Conservation (phyloP, 2,329 filamentous ascomycete species). For the Aspergillus sergii region DNA sequence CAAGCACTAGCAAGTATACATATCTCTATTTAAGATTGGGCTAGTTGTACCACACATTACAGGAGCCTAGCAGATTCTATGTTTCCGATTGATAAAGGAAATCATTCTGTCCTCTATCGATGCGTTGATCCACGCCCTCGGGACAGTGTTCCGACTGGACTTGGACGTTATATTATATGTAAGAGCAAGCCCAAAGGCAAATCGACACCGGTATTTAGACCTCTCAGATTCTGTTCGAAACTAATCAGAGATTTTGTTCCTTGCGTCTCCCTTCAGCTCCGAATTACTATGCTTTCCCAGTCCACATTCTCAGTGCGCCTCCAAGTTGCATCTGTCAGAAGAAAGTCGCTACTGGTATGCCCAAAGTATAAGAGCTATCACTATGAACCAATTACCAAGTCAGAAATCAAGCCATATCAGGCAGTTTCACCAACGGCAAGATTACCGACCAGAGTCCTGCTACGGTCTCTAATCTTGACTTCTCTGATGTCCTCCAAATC, state of each 20-base stretch:
- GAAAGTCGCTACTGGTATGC: neutral
- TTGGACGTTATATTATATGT: neutral
- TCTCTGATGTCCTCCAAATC: neutral
- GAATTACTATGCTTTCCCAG: neutral
- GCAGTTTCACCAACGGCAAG: neutral
- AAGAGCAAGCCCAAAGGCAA: too few relatives aligned
- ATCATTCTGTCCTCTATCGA: neutral
- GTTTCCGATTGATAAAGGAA: neutral
- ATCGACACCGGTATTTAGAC: neutral
- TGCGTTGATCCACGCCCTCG: neutral
- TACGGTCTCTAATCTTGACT: neutral
- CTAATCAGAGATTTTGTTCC: neutral
- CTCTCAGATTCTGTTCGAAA: neutral
- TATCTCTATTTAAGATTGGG: neutral
- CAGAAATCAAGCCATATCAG: neutral
- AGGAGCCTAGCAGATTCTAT: neutral
- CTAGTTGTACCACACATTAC: neutral
- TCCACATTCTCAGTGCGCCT: neutral
- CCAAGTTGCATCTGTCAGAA: neutral
- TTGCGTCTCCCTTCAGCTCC: neutral
- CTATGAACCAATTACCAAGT: neutral
- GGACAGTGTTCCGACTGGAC: neutral
- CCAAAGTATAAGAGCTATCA: neutral
- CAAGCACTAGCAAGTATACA: too few relatives aligned
- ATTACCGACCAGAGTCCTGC: neutral